These are phyloP conservation scores for Populus tremula DNA, from an alignment of 345 rosid genomes.

Conservation along the genomic window DNA sequence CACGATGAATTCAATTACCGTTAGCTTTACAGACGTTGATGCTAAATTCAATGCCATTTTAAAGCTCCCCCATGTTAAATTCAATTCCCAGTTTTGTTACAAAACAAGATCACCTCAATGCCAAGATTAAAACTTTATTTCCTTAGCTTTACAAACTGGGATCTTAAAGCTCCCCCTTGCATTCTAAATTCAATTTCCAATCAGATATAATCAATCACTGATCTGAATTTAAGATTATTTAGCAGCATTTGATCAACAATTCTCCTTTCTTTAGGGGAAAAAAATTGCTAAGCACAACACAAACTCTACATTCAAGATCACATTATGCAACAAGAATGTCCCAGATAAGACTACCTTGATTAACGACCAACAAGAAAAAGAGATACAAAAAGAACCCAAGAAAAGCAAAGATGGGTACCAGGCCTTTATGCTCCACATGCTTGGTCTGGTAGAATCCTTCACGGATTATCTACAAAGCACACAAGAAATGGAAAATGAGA, in stretches of 20 bases:
- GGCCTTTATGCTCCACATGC: constrained; percentile 92
- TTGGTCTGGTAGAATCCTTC: constrained; percentile 79
- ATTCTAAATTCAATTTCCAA: background rate
- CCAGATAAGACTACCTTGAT: background rate
- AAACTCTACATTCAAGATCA: background rate
- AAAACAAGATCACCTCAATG: background rate
- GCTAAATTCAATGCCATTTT: background rate
- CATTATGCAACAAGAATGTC: background rate
- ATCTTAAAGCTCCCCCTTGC: background rate
- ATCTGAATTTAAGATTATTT: background rate
- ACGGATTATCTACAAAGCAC: constrained; percentile 54
- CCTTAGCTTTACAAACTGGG: background rate
- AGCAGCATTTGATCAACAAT: background rate
- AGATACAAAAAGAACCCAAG: background rate
- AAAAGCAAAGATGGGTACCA: constrained; percentile 41
- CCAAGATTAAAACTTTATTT: background rate
- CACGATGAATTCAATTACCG: background rate
- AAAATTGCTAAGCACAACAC: background rate
- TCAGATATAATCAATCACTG: background rate
- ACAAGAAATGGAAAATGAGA: background rate
- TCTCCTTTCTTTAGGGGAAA: background rate
- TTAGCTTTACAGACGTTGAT: no score
- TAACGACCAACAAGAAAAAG: background rate
- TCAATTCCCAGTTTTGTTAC: background rate
- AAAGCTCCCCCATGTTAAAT: no score